These are phyloP conservation scores for Penicillium palitans DNA, from an alignment of 2,329 filamentous ascomycete species.

Conservation along the genomic window DNA sequence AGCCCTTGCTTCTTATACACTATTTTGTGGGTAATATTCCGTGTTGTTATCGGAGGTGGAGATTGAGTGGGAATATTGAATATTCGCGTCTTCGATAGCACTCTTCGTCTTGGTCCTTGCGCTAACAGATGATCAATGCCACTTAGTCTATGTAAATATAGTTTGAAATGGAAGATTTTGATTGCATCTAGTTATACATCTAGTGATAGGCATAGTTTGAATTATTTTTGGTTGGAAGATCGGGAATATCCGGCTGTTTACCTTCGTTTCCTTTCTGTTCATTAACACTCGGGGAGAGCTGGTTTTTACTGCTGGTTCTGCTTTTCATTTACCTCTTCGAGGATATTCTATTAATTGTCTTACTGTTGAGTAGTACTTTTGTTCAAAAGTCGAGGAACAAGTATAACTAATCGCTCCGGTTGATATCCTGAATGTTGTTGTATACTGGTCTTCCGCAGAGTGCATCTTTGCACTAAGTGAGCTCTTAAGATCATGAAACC, in stretches of 20 bases:
- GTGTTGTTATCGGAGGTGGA: background rate
- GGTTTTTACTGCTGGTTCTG: background rate
- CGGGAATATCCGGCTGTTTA: background rate
- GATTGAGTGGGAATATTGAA: background rate
- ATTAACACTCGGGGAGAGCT: background rate
- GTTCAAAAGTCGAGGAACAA: background rate
- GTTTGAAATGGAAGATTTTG: background rate
- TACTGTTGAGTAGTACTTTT: too few species aligned
- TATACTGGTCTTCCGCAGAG: background rate
- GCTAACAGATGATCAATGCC: background rate
- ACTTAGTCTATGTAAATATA: background rate
- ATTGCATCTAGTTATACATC: background rate
- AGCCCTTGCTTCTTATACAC: background rate
- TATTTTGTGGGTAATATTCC: background rate
- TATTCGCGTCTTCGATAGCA: conserved; percentile 4
- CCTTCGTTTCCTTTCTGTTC: background rate
- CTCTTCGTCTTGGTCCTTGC: background rate
- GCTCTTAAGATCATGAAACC: too few species aligned
- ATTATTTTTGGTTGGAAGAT: background rate
- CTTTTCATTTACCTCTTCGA: background rate
- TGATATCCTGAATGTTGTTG: background rate
- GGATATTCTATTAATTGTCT: too few species aligned
- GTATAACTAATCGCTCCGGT: background rate
- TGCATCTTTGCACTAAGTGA: background rate
- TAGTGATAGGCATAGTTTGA: background rate